A percentile compares a stretch with the other conserved stretches of the same genome.
Conservation (phyloP, 2,329 filamentous ascomycete genomes). For the Neoscytalidium dimidiatum region DNA sequence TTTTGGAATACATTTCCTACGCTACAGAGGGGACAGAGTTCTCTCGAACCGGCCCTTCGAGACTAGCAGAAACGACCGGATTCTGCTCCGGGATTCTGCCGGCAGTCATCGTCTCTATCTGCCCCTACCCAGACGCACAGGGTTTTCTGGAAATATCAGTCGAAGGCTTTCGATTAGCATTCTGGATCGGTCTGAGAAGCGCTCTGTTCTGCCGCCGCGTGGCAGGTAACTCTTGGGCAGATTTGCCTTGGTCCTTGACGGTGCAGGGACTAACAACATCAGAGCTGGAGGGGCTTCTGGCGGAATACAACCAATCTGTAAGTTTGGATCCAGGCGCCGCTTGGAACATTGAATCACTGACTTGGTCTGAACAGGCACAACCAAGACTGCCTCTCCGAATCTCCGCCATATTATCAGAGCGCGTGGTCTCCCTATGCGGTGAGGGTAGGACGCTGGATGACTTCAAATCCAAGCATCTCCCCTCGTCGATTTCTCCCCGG, state of each 20-base stretch:
- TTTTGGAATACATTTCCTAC: background rate
- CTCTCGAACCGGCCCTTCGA: background rate
- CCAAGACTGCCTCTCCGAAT: background rate
- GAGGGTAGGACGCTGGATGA: background rate
- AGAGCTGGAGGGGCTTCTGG: background rate
- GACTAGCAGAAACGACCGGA: background rate
- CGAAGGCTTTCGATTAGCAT: conserved; percentile 5
- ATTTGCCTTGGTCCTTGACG: background rate
- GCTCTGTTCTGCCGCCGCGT: background rate
- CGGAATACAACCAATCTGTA: background rate
- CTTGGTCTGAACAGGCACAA: background rate
- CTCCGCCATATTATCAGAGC: background rate
- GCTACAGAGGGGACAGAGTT: background rate
- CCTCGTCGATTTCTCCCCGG: background rate
- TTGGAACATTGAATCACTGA: no score
- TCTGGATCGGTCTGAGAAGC: conserved; percentile 20
- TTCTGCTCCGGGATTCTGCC: conserved; percentile 21
- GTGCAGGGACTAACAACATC: background rate
- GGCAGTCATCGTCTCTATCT: conserved; percentile 6
- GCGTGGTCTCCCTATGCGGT: background rate
- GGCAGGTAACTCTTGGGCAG: background rate
- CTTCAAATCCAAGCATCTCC: background rate
- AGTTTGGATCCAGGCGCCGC: no score
- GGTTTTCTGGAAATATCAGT: conserved; percentile 8
- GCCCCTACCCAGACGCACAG: background rate